Evolutionary conservation across 163 green algal species (phyloP), one percentile per base, ranked within the genome.

Genomic region (Prototheca wickerhamii): DNA sequence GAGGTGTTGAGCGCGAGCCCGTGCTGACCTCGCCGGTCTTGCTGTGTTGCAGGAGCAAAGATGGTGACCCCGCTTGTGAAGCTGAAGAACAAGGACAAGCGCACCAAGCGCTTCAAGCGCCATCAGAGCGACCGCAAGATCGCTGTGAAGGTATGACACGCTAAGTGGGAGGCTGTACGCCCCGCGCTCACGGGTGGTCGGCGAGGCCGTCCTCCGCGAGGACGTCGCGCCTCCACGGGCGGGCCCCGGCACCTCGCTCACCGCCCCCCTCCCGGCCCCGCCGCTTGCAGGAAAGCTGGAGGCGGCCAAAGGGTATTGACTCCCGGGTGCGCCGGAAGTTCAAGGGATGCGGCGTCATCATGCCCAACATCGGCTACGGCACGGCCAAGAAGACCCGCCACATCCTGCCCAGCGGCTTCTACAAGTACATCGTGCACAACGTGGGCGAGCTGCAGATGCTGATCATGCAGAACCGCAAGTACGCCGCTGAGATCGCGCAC

Each of bases 381-480:
- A 86, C 82, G 60, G 95, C 96, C 88, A 95, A 94, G 75, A 96
- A 96, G 86, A 93, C 86, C 54, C 74, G 78, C 60, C 93, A 99
- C 78, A 54, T 89, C 44, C 83, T 98, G 61, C 89, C 89, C 62
- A 94, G 82, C 71, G 82, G 88, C 64, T 95, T 95, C 84, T 75
- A 80, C 71, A 95, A 95, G 85, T 92, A 95, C 63, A 66, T 91
- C 4, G 89, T 99, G 42, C 66, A 76, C 79, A 99, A 98, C 73
- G 86, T 96, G 20, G 83, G 80, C 65, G 93, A 99, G 68, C 86
- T 99, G 55, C 92, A 99, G 79, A 78, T 98, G 65, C 84, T 99
- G 34, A 73, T 99, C 73, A 97, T 98, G 92, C 92, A 98, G 86
- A 98, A 98, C 93, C 85, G 87, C 58, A 89, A 78, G 67, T 95